Conservation (phyloP, 2,329 filamentous ascomycete genomes). For the Neoascochyta sp. region DNA sequence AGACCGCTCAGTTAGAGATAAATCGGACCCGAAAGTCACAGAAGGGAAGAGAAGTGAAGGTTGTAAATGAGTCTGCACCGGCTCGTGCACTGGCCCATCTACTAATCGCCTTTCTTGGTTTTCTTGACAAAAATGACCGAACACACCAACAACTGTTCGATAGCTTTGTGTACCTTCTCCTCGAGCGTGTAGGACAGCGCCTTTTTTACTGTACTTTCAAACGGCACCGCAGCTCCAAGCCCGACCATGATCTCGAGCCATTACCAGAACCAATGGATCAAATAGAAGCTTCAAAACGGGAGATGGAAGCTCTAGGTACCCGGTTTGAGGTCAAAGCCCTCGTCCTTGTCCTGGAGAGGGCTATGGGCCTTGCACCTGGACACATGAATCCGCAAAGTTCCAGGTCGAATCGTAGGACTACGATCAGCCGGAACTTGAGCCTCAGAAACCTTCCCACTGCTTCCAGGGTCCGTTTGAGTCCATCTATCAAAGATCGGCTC, state of each 20-base stretch:
- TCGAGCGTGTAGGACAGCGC: slow-evolving; percentile 39
- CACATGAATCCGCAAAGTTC: slow-evolving; percentile 28
- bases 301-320: slow-evolving; percentile 20
- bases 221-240: slow-evolving; percentile 18
- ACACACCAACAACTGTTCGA: slow-evolving; percentile 44
- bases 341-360: slow-evolving; percentile 39
- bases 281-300: slow-evolving; percentile 8
- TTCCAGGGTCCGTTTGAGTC: slow-evolving; percentile 32
- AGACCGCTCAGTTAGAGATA: slow-evolving; percentile 10
- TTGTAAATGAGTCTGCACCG: slow-evolving; percentile 21
- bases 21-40: slow-evolving; percentile 3
- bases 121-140: slow-evolving; percentile 34
- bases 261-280: slow-evolving; percentile 5
- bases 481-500: slow-evolving; percentile 42
- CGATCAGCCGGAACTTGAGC: slow-evolving; percentile 10
- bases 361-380: slow-evolving; percentile 39
- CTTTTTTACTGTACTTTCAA: slow-evolving; percentile 42
- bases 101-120: slow-evolving; percentile 34
- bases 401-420: slow-evolving; percentile 6
- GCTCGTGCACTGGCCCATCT: slow-evolving; percentile 33
- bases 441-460: slow-evolving; percentile 19
- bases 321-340: slow-evolving; percentile 43
- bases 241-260: slow-evolving; percentile 27
- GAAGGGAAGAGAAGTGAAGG: slow-evolving; percentile 5
- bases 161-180: slow-evolving; percentile 41